Base-by-base conservation (phyloP, 768 basidiomycete species). In the Podaxis sp. region DNA sequence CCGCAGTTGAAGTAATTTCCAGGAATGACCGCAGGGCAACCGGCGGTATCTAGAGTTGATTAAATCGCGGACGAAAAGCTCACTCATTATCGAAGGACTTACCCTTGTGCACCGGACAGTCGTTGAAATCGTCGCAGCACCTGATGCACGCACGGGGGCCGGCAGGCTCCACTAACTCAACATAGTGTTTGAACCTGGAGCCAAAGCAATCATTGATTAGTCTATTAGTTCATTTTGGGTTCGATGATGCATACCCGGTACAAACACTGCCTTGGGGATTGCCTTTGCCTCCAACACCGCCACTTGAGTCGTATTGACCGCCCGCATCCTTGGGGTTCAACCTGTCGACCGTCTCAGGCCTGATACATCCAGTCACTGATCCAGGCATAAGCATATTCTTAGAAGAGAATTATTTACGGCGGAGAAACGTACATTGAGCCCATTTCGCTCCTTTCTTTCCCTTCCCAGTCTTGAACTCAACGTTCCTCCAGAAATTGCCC, bases 231-330 rank as follows among this genome's bases (percentile, higher is more conserved):
- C 24, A 27, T 22, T 22, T 24, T 12, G 50, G 27, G 43, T 19
- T 54, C 27, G 9, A 19, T n/a, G 41, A 12, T 17, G 71, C 74
- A 46, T 60, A 81, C 79, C 82, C 82, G 17, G 79, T 64, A 64
- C 84, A 85, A 8, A 75, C 73, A 63, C 81, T 83, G 5, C 80
- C 83, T 49, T 73, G 68, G 8, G 83, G 83, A 65, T 84, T 84
- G 2, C 84, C 84, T 6, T 64, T 66, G 3, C 82, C 82, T 37
- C 78, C 80, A 2, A 59, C 77, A 13, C 83, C 84, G 36, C 84
- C 84, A 64, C 79, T 82, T 17, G 82, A 84, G 66, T 84, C 83
- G 66, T 85, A 85, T 67, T 84, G 82, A 4, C 84, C 84, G 37
- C 84, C 84, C 4, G 64, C 73, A 65, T 85, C 84, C 47, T 67